Conservation (phyloP, 2,329 filamentous ascomycete species). For the Teratosphaeria viscida region DNA sequence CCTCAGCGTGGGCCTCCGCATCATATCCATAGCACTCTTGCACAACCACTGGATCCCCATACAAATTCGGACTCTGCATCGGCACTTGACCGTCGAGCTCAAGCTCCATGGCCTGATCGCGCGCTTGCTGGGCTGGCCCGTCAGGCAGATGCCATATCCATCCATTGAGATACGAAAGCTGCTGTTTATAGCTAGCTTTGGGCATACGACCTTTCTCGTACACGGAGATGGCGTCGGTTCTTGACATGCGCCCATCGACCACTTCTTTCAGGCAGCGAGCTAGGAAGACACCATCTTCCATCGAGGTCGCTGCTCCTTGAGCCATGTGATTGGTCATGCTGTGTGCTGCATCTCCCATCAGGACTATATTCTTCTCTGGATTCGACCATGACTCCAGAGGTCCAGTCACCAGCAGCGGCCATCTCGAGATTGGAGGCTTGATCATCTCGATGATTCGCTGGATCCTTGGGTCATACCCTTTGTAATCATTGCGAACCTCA, state of each 20-base stretch:
- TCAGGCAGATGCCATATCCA: conserved; percentile 28
- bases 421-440: conserved; percentile 26
- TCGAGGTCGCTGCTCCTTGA: conserved; percentile 35
- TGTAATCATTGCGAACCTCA: conserved; percentile 34
- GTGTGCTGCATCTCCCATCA: conserved; percentile 37
- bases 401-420: conserved; percentile 36
- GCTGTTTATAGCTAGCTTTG: conserved; percentile 33
- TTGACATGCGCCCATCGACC: conserved; percentile 23
- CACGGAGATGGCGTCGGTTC: conserved; percentile 27
- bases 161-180: conserved; percentile 32
- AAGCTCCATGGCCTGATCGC: conserved; percentile 28
- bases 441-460: conserved; percentile 34
- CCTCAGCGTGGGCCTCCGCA: conserved; percentile 28
- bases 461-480: conserved; percentile 37
- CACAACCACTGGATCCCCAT: conserved; percentile 29
- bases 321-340: conserved; percentile 36
- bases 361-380: conserved; percentile 31
- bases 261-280: conserved; percentile 29
- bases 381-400: conserved; percentile 34
- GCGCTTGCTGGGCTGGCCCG: conserved; percentile 23
- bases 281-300: conserved; percentile 36
- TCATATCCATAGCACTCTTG: conserved; percentile 33
- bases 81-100: conserved; percentile 28
- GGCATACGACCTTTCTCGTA: conserved; percentile 35
- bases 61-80: conserved; percentile 30